Evolutionary conservation across 441 rosid species (phyloP).

Genomic region (Erodium trifolium): DNA sequence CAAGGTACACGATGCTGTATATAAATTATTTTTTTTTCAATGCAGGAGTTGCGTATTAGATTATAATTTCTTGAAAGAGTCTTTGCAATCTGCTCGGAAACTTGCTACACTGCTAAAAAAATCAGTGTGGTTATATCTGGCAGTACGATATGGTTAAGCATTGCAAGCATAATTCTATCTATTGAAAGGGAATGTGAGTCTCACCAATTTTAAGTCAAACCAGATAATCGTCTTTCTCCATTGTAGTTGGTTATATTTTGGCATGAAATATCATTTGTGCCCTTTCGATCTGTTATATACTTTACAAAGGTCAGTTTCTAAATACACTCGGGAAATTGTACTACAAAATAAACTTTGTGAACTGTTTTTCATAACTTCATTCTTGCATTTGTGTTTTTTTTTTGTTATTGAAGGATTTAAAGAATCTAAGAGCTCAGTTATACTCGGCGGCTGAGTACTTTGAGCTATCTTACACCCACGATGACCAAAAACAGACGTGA

Average conservation of each 20-base stretch:
- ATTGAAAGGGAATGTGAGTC: neutral
- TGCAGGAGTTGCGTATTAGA: neutral
- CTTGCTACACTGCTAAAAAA: neutral
- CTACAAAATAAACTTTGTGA: neutral
- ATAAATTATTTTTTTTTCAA: neutral
- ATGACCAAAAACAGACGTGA: slow-evolving; percentile 79
- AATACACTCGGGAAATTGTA: neutral
- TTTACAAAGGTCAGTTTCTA: neutral
- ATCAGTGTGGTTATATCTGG: neutral
- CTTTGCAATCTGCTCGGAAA: neutral
- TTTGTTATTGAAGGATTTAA: slow-evolving; percentile 52
- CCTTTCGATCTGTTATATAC: neutral
- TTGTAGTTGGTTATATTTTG: neutral
- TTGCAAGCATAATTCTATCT: neutral
- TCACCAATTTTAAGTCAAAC: neutral
- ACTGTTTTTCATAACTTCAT: neutral
- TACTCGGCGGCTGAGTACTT: slow-evolving; percentile 96
- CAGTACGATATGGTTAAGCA: neutral
- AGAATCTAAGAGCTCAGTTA: slow-evolving; percentile 66
- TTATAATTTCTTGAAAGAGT: neutral
- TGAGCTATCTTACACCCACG: slow-evolving; percentile 71
- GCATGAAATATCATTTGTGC: neutral
- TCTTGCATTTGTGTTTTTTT: neutral
- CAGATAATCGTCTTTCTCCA: neutral
- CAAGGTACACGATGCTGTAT: slow-evolving; percentile 40